A percentile compares a stretch with the other conserved stretches of the same genome.
Conservation (phyloP, 371 early-diverging fungal genomes). For the Mortierella sp. region DNA sequence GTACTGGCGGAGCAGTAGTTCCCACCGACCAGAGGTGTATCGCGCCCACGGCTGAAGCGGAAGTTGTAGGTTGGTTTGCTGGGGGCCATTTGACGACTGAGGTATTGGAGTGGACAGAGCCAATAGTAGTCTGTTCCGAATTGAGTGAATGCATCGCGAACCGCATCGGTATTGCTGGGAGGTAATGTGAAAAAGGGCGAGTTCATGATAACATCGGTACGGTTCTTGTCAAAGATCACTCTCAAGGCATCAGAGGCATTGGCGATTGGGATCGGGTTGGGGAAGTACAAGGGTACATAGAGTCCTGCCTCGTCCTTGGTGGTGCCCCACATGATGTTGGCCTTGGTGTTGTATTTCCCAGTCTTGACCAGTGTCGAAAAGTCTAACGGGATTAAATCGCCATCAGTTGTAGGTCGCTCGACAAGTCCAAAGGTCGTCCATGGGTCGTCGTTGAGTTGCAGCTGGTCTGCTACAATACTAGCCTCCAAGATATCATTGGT, state of each 20-base stretch:
- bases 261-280: conserved; percentile 29
- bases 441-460: conserved; percentile 28
- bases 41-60: conserved; percentile 50
- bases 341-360: conserved; percentile 49
- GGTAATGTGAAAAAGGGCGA: conserved; percentile 24
- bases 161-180: conserved; percentile 32
- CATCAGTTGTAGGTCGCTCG: conserved; percentile 39
- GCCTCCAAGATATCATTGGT: conserved; percentile 36
- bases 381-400: conserved; percentile 33
- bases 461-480: conserved; percentile 20
- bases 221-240: conserved; percentile 30
- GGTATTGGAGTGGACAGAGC: conserved; percentile 49
- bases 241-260: conserved; percentile 20
- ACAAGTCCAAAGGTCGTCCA: conserved; percentile 48
- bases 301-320: conserved; percentile 54
- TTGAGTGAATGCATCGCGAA: conserved; percentile 34
- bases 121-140: conserved; percentile 43
- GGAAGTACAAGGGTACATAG: conserved; percentile 46
- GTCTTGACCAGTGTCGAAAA: conserved; percentile 34
- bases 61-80: conserved; percentile 36
- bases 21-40: conserved; percentile 42
- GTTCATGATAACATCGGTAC: conserved; percentile 11
- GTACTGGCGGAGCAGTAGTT: conserved; percentile 34
- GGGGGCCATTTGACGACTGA: conserved; percentile 42
- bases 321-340: conserved; percentile 51